Percentiles rank a stretch among this genome's conserved stretches.
Evolutionary conservation across 805 yeast species (phyloP).

Genomic region (Kodamaea nitidulidarum): DNA sequence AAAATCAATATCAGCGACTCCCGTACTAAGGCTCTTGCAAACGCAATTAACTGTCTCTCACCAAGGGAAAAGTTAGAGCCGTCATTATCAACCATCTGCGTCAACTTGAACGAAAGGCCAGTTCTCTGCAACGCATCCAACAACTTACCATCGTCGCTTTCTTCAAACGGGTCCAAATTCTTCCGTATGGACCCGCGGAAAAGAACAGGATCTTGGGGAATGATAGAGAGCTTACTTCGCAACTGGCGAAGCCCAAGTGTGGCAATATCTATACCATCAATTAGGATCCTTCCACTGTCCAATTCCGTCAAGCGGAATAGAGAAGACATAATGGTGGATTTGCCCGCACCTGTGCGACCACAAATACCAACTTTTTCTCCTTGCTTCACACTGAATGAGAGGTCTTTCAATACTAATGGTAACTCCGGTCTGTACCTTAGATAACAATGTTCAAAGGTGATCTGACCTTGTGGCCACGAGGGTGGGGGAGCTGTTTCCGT

Average conservation of each 20-base stretch:
- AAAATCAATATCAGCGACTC: conserved; percentile 70
- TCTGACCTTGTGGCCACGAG: conserved; percentile 50
- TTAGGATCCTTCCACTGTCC: conserved; percentile 43
- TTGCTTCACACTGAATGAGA: conserved; percentile 43
- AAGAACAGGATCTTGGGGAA: conserved; percentile 70
- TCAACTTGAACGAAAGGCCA: conserved; percentile 48
- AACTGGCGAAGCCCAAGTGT: conserved; percentile 51
- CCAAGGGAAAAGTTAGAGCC: conserved; percentile 73
- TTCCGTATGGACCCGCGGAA: conserved; percentile 55
- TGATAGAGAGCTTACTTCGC: conserved; percentile 57
- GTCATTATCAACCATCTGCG: conserved; percentile 54
- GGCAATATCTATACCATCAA: conserved; percentile 56
- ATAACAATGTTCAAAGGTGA: conserved; percentile 46
- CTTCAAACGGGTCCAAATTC: conserved; percentile 61
- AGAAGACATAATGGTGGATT: conserved; percentile 63
- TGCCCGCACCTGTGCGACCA: conserved; percentile 91
- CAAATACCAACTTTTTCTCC: conserved; percentile 78
- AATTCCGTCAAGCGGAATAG: conserved; percentile 54
- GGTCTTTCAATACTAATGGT: conserved; percentile 52
- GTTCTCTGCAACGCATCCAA: conserved; percentile 59
- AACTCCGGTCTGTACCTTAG: conserved; percentile 57
- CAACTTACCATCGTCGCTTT: conserved; percentile 45
- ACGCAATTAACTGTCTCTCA: conserved; percentile 72
- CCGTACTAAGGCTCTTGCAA: conserved; percentile 78
- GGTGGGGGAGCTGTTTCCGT: conserved; percentile 41